Conservation (phyloP, 2,329 filamentous ascomycete genomes). For the Pyrenophora teres region DNA sequence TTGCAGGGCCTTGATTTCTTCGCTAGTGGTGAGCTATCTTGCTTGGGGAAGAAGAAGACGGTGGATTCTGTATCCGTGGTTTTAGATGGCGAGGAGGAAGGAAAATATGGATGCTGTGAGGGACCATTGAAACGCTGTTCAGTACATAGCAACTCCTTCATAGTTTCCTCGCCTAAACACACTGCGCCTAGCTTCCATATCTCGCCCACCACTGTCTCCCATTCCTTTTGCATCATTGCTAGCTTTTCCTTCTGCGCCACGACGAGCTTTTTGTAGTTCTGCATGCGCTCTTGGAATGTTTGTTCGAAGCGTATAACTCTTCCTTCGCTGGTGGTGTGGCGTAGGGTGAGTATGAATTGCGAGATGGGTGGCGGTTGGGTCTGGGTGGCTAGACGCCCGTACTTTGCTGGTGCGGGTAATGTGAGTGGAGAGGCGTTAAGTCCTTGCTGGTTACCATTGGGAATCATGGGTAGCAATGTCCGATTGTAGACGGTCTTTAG, state of each 20-base stretch:
- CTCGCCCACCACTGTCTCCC: conserved; percentile 36
- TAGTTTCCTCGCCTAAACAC: conserved; percentile 28
- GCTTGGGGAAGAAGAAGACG: conserved; percentile 29
- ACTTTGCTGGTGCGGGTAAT: conserved; percentile 23
- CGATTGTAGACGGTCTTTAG: conserved; percentile 17
- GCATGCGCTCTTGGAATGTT: conserved; percentile 28
- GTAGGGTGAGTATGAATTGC: conserved; percentile 16
- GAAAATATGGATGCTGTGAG: not conserved
- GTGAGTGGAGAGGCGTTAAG: conserved; percentile 12
- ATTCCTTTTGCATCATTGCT: conserved; percentile 26
- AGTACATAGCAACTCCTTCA: conserved; percentile 26
- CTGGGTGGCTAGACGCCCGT: conserved; percentile 22
- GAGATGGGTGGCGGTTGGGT: conserved; percentile 27
- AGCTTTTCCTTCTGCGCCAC: conserved; percentile 25
- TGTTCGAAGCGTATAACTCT: conserved; percentile 10
- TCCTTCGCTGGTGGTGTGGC: conserved; percentile 15
- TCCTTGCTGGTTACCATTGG: conserved; percentile 2
- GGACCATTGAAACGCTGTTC: not conserved
- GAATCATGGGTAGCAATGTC: conserved; percentile 18
- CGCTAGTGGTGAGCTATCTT: conserved; percentile 5
- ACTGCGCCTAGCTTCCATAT: conserved; percentile 35
- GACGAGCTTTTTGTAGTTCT: conserved; percentile 26
- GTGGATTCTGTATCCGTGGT: conserved; percentile 12
- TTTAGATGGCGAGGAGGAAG: conserved; percentile 3
- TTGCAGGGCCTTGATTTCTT: conserved; percentile 8